A percentile compares a stretch with the other conserved stretches of the same genome.
phyloP scores from a whole-genome alignment of 225 moss, liverwort and hornwort genomes.

The Climacium dendroides region DNA sequence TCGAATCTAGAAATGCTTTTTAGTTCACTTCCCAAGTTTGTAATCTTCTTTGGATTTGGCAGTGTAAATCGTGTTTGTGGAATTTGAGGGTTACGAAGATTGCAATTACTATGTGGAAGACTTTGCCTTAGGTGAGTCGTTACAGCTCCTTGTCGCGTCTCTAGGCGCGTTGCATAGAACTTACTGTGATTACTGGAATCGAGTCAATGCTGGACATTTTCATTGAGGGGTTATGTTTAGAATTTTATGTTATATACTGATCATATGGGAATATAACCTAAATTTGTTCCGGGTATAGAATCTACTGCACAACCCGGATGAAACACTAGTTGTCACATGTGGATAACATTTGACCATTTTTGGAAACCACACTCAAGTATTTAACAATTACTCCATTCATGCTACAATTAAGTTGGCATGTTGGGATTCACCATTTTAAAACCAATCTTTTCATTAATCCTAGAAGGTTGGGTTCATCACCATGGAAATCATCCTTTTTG shows the following conservation, averaged over 20 bases:
- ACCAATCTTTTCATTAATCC: not conserved
- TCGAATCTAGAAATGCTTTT: not conserved
- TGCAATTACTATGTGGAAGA: not conserved
- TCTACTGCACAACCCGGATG: not conserved
- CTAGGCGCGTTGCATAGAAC: not conserved
- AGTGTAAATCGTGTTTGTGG: not conserved
- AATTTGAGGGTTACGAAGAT: not conserved
- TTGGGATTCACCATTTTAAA: not conserved
- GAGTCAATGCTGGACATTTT: not conserved
- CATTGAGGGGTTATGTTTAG: not conserved
- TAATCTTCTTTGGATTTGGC: not conserved
- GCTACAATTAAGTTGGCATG: not conserved
- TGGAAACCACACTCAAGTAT: no score
- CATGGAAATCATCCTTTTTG: no score
- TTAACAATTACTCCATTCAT: not conserved
- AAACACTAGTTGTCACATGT: not conserved
- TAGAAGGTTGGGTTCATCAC: no score
- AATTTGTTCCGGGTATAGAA: not conserved
- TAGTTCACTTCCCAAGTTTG: not conserved
- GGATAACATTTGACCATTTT: not conserved
- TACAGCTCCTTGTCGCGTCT: not conserved
- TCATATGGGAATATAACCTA: not conserved
- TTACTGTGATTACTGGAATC: not conserved
- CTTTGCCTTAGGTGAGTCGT: not conserved
- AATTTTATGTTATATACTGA: not conserved